phyloP scores from a whole-genome alignment of 192 early-diverging fungal species.

The Haplosporangium gracile region DNA sequence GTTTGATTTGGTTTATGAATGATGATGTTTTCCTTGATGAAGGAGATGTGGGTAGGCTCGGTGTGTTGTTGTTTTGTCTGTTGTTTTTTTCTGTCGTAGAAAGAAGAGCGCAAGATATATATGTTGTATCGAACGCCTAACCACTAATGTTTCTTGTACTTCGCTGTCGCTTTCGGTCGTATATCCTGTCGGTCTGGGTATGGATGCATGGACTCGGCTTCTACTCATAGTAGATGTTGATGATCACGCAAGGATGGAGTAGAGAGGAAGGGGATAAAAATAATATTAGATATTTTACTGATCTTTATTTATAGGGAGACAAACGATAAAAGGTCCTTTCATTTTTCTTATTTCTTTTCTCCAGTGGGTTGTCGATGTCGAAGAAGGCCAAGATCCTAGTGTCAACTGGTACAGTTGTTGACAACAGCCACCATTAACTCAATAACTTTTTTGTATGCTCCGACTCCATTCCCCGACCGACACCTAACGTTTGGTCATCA shows the following conservation, averaged over 20 bases:
- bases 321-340: neutral
- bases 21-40: neutral
- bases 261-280: neutral
- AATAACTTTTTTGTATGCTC: no score
- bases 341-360: no score
- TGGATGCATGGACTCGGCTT: slow-evolving; percentile 36
- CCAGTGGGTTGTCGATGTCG: neutral
- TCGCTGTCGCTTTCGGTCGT: slow-evolving; percentile 29
- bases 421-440: no score
- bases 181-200: neutral
- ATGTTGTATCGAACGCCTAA: slow-evolving; percentile 22
- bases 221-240: neutral
- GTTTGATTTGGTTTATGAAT: neutral
- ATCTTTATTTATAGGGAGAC: neutral
- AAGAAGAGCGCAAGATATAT: neutral
- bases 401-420: no score
- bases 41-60: neutral
- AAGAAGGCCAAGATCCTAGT: no score
- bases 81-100: neutral
- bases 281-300: neutral
- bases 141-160: slow-evolving; percentile 38
- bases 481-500: no score
- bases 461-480: no score
- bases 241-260: neutral
- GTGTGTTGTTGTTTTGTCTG: neutral